Evolutionary conservation across 805 yeast genomes (phyloP).

Genomic region (Hanseniaspora nectarophila): DNA sequence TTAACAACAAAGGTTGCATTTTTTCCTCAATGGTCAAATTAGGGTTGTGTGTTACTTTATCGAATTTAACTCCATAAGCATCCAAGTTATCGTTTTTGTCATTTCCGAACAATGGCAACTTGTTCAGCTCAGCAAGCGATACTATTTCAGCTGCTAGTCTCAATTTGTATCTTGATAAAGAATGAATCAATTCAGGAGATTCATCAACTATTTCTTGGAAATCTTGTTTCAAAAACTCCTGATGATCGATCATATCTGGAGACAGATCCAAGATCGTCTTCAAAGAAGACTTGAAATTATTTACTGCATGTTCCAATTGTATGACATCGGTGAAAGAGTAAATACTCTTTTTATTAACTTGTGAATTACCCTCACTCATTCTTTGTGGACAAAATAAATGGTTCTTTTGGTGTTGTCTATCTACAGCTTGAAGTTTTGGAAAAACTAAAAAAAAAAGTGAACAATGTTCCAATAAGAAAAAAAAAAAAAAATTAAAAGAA

Average conservation of each 20-base stretch:
- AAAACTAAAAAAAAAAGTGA: too few relatives aligned
- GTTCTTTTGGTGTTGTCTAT: not conserved
- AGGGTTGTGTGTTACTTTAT: conserved; percentile 16
- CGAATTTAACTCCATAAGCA: conserved; percentile 13
- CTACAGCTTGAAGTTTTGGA: too few relatives aligned
- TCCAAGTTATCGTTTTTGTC: conserved; percentile 12
- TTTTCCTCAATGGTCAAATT: conserved; percentile 7
- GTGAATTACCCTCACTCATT: not conserved
- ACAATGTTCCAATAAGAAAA: too few relatives aligned
- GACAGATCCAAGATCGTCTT: conserved; percentile 42
- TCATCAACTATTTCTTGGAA: conserved; percentile 19
- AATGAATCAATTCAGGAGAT: conserved; percentile 35
- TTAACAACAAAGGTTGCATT: conserved; percentile 10
- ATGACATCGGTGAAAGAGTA: conserved; percentile 20
- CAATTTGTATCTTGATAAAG: conserved; percentile 43
- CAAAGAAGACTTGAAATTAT: conserved; percentile 41
- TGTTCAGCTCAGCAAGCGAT: conserved; percentile 38
- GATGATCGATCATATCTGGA: conserved; percentile 39
- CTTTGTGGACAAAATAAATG: too few relatives aligned
- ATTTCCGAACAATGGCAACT: conserved; percentile 38
- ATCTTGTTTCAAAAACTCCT: conserved; percentile 26
- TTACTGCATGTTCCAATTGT: conserved; percentile 43
- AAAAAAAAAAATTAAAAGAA: too few relatives aligned
- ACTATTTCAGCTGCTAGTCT: conserved; percentile 51
- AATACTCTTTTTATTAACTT: not conserved